Conservation (phyloP, 768 basidiomycete species). For the Rhodosporidiobolus sp. region DNA sequence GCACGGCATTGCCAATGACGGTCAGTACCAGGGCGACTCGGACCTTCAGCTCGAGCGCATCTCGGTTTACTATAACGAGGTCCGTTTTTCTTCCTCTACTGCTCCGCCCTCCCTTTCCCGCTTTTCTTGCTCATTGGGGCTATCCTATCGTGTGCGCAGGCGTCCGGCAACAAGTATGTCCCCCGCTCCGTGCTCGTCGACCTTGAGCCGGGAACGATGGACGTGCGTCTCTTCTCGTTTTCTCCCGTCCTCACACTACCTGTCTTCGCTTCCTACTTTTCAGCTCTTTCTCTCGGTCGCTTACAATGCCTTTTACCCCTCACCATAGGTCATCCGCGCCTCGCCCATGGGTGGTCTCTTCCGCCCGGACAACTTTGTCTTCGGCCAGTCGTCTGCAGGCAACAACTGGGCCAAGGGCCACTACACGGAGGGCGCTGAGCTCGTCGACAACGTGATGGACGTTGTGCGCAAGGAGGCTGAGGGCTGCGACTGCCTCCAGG, state of each 20-base stretch:
- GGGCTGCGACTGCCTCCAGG: conserved; percentile 93
- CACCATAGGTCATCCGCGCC: conserved; percentile 44
- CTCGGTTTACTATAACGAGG: conserved; percentile 96
- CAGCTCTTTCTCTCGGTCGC: too few species aligned
- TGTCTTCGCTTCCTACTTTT: too few species aligned
- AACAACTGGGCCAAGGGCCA: conserved; percentile 98
- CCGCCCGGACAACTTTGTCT: conserved; percentile 76
- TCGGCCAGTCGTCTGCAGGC: conserved; percentile 65
- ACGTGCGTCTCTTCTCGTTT: conserved; percentile 47
- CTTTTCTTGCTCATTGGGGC: too few species aligned
- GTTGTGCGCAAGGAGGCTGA: conserved; percentile 99
- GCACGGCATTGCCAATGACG: conserved; percentile 60
- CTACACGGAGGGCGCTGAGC: conserved; percentile 94
- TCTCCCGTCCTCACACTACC: conserved; percentile 8
- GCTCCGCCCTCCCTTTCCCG: not conserved
- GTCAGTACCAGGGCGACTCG: conserved; percentile 71
- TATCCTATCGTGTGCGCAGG: too few species aligned
- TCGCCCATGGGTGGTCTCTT: conserved; percentile 65
- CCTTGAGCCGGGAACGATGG: conserved; percentile 81
- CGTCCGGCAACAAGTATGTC: conserved; percentile 80
- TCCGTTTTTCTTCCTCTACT: conserved; percentile 50
- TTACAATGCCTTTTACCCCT: not conserved
- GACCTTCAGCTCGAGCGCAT: conserved; percentile 83
- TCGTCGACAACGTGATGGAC: conserved; percentile 95
- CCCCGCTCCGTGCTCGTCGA: conserved; percentile 96